Evolutionary conservation across 805 yeast species (phyloP).

Genomic region (Monosporozyma aerobia): DNA sequence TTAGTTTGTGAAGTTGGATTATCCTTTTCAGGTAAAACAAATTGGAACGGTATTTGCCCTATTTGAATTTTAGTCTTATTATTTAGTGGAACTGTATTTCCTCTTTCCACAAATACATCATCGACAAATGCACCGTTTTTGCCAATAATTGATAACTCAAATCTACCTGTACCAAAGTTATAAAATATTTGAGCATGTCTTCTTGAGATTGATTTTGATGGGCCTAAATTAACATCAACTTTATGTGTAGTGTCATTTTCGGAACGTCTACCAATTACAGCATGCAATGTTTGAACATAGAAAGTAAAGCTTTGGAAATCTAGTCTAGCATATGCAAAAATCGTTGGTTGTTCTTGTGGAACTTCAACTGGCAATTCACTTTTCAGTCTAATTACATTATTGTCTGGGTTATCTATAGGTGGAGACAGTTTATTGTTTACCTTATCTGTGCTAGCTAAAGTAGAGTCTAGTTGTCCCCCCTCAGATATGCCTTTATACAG

Average conservation of each 20-base stretch:
- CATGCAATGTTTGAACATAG: conserved; percentile 93
- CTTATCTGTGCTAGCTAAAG: neutral
- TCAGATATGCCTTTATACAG: neutral
- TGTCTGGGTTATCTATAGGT: neutral
- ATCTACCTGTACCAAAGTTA: conserved; percentile 91
- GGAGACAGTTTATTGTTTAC: neutral
- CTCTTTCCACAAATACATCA: conserved; percentile 80
- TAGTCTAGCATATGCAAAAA: conserved; percentile 53
- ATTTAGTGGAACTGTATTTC: conserved; percentile 77
- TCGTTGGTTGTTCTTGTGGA: conserved; percentile 31
- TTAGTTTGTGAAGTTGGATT: conserved; percentile 3
- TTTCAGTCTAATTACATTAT: neutral
- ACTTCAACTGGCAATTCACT: conserved; percentile 1
- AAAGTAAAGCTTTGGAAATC: conserved; percentile 91
- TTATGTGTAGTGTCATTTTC: conserved; percentile 60
- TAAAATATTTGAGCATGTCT: conserved; percentile 93
- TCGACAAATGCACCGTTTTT: conserved; percentile 96
- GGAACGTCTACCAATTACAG: conserved; percentile 81
- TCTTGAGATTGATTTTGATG: conserved; percentile 86
- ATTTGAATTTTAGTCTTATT: conserved; percentile 84
- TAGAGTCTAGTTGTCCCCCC: neutral
- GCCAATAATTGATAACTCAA: conserved; percentile 85
- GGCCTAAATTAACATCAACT: conserved; percentile 87
- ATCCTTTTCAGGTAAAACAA: conserved; percentile 70
- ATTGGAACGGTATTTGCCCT: conserved; percentile 83